These are phyloP conservation scores for Tetrapisispora iriomotensis DNA, from an alignment of 805 yeast genomes.

Conservation along the genomic window DNA sequence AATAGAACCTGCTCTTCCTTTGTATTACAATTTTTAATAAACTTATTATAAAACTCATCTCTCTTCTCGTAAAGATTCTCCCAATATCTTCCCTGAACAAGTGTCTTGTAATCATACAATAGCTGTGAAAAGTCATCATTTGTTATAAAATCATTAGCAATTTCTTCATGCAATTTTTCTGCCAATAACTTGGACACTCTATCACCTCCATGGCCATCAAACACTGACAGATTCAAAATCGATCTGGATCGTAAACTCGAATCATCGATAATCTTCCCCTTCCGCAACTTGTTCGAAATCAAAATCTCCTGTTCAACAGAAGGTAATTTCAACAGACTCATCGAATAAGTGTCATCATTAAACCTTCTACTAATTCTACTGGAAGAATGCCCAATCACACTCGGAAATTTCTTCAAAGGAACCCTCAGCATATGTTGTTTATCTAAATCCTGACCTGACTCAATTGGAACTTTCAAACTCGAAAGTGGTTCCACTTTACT, in stretches of 20 bases:
- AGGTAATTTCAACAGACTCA: slow-evolving; percentile 48
- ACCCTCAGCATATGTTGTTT: slow-evolving; percentile 13
- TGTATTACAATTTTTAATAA: slow-evolving; percentile 27
- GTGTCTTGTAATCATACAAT: slow-evolving; percentile 43
- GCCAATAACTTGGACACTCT: slow-evolving; percentile 52
- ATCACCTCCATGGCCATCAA: slow-evolving; percentile 93
- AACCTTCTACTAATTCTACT: slow-evolving; percentile 64
- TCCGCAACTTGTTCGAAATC: slow-evolving; percentile 2
- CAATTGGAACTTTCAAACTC: too few species aligned
- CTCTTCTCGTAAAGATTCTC: slow-evolving; percentile 52
- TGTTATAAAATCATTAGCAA: slow-evolving; percentile 34
- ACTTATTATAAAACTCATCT: slow-evolving; percentile 26
- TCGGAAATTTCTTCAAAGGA: slow-evolving; percentile 23
- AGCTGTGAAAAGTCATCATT: slow-evolving; percentile 35
- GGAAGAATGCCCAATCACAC: slow-evolving; percentile 60
- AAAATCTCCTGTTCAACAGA: slow-evolving; percentile 20
- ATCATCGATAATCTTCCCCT: slow-evolving; percentile 3
- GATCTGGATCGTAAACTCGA: slow-evolving; percentile 17
- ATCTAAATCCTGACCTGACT: too few species aligned
- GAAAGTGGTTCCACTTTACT: too few species aligned
- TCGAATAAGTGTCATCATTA: slow-evolving; percentile 76
- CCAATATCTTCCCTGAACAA: slow-evolving; percentile 81
- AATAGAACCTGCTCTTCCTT: slow-evolving; percentile 28
- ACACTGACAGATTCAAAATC: slow-evolving; percentile 63
- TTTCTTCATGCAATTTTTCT: slow-evolving; percentile 41